Conservation (phyloP, 176 grass and related monocot species). For the Phragmites australis region DNA sequence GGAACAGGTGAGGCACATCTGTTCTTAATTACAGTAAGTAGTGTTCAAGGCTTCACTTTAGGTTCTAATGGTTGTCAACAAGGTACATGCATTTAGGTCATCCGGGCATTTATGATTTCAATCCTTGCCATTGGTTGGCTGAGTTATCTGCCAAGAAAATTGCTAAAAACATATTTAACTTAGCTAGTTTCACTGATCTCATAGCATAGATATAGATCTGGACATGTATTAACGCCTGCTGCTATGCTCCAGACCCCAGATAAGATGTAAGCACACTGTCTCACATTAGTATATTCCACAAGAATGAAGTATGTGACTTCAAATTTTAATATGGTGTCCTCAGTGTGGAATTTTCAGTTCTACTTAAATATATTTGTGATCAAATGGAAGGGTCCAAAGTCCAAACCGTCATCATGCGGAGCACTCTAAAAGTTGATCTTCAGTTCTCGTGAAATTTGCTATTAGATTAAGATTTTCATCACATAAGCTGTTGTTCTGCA, state of each 20-base stretch:
- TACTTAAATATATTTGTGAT: not conserved
- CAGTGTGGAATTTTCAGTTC: not conserved
- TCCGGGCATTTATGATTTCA: not conserved
- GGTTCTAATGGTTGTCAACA: not conserved
- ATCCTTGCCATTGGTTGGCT: not conserved
- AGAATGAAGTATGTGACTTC: constrained; percentile 12
- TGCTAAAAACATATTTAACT: not conserved
- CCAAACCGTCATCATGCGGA: not conserved
- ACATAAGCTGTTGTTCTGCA: not conserved
- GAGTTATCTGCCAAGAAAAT: constrained; percentile 7
- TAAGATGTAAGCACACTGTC: not conserved
- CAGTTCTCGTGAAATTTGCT: not conserved
- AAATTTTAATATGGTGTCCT: not conserved
- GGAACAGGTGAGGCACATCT: constrained; percentile 54
- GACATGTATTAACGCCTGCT: not conserved
- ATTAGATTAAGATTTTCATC: not conserved
- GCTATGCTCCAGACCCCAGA: not conserved
- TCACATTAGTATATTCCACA: not conserved
- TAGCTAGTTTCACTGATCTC: not conserved
- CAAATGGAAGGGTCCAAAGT: not conserved
- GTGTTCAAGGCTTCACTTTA: not conserved
- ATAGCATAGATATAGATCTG: not conserved
- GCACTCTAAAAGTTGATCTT: not conserved
- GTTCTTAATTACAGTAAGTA: not conserved
- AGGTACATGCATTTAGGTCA: not conserved